Percentiles rank a stretch among this genome's conserved stretches.
Conservation (phyloP, 139 green algal genomes). For the Monoraphidium neglectum region DNA sequence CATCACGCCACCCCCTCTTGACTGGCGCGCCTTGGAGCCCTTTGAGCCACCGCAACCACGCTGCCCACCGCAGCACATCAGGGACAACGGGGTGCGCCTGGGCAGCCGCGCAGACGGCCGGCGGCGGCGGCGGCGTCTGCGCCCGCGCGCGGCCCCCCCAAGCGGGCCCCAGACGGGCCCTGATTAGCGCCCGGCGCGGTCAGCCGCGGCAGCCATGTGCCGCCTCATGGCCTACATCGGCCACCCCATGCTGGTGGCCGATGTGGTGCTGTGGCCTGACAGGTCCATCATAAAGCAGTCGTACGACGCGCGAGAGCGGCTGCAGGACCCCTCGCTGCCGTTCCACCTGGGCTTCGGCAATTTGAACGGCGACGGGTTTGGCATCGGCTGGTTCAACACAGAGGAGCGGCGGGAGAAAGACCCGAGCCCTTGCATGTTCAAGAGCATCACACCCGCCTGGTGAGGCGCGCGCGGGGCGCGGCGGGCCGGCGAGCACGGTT, state of each 20-base stretch:
- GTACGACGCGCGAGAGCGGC: slow-evolving; percentile 91
- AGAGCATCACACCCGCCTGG: slow-evolving; percentile 89
- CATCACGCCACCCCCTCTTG: no score
- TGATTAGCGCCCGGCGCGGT: no score
- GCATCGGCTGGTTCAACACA: slow-evolving; percentile 86
- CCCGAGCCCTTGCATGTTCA: slow-evolving; percentile 89
- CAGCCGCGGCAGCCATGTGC: slow-evolving; percentile 71
- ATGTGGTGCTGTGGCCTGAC: slow-evolving; percentile 84
- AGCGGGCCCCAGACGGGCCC: no score
- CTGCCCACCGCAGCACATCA: no score
- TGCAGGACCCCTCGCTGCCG: slow-evolving; percentile 65
- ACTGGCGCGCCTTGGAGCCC: no score
- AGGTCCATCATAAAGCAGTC: slow-evolving; percentile 94
- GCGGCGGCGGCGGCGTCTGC: no score
- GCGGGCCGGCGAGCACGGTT: neutral
- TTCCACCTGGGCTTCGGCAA: slow-evolving; percentile 75
- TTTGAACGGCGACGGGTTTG: slow-evolving; percentile 95
- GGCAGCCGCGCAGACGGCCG: no score
- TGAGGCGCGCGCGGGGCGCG: slow-evolving; percentile 15
- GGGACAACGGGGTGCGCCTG: no score
- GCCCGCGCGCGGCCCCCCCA: no score
- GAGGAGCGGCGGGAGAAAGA: slow-evolving; percentile 51
- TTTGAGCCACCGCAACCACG: no score
- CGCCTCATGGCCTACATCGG: slow-evolving; percentile 91
- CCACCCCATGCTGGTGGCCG: slow-evolving; percentile 75